Evolutionary conservation across 805 yeast species (phyloP).

Genomic region (Candida germanica): DNA sequence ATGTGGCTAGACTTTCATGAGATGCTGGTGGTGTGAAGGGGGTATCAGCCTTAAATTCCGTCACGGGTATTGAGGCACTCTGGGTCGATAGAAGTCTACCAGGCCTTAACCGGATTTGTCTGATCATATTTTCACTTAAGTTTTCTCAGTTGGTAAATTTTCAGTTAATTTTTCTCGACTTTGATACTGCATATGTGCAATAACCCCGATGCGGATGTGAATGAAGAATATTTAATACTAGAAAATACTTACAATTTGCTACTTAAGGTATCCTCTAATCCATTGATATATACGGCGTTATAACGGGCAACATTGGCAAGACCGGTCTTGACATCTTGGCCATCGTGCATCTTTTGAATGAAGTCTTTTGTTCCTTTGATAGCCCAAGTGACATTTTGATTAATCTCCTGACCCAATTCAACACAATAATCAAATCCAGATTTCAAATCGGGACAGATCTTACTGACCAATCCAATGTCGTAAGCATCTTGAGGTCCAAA

Average conservation of each 20-base stretch:
- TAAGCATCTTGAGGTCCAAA: conserved; percentile 56
- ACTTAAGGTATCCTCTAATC: too few species aligned
- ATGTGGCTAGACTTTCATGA: not conserved
- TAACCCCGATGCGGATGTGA: too few species aligned
- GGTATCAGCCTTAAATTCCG: conserved; percentile 1
- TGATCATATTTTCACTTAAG: conserved; percentile 8
- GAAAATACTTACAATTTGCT: conserved; percentile 4
- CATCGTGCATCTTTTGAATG: conserved; percentile 42
- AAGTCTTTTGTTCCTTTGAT: conserved; percentile 60
- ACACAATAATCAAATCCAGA: conserved; percentile 50
- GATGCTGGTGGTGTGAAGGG: too few species aligned
- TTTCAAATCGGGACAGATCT: conserved; percentile 43
- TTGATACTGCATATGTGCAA: too few species aligned
- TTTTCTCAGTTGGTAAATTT: too few species aligned
- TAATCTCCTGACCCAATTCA: conserved; percentile 47
- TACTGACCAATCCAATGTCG: conserved; percentile 52
- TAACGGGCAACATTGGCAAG: conserved; percentile 51
- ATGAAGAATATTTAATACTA: too few species aligned
- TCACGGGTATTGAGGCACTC: not conserved
- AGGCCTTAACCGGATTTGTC: conserved; percentile 1
- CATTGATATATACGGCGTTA: conserved; percentile 27
- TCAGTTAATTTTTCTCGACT: not conserved
- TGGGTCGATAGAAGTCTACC: conserved; percentile 5
- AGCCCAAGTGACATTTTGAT: conserved; percentile 52
- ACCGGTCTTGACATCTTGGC: conserved; percentile 43